Evolutionary conservation across 192 early-diverging fungal genomes (phyloP).

Genomic region (Helicostylum pulchrum): DNA sequence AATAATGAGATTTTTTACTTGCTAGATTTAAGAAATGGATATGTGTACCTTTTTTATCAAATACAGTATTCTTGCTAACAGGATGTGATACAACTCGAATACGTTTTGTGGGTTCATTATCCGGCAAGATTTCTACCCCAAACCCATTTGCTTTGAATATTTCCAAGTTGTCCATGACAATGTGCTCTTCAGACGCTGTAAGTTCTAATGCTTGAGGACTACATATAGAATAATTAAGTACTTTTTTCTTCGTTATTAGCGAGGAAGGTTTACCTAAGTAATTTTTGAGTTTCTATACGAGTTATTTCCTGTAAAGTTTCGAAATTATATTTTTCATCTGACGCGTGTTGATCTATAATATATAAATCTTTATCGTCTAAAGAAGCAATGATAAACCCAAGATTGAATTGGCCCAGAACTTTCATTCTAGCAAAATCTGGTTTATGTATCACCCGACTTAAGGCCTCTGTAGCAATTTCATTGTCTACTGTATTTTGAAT

Average conservation of each 20-base stretch:
- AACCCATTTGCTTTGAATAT: constrained; percentile 83
- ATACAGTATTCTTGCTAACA: constrained; percentile 66
- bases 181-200: constrained; percentile 72
- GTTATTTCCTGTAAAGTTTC: constrained; percentile 72
- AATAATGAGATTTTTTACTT: neutral
- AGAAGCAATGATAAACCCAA: constrained; percentile 85
- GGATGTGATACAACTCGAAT: constrained; percentile 73
- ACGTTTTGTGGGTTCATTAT: constrained; percentile 56
- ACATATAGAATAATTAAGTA: constrained; percentile 14
- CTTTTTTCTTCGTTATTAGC: no score
- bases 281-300: constrained; percentile 58
- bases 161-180: constrained; percentile 71
- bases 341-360: constrained; percentile 97
- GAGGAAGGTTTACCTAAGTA: constrained; percentile 51
- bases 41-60: constrained; percentile 58
- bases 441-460: constrained; percentile 65
- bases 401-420: constrained; percentile 95
- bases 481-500: constrained; percentile 46
- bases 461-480: constrained; percentile 38
- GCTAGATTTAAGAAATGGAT: neutral
- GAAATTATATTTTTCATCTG: constrained; percentile 97
- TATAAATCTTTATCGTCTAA: constrained; percentile 75
- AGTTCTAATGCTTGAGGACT: constrained; percentile 68
- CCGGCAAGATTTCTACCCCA: constrained; percentile 60
- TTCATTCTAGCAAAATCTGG: constrained; percentile 80